A percentile compares a stretch with the other conserved stretches of the same genome.
These are phyloP conservation scores for Aureobasidium uvarum DNA, from an alignment of 2,329 filamentous ascomycete genomes.

Conservation along the genomic window DNA sequence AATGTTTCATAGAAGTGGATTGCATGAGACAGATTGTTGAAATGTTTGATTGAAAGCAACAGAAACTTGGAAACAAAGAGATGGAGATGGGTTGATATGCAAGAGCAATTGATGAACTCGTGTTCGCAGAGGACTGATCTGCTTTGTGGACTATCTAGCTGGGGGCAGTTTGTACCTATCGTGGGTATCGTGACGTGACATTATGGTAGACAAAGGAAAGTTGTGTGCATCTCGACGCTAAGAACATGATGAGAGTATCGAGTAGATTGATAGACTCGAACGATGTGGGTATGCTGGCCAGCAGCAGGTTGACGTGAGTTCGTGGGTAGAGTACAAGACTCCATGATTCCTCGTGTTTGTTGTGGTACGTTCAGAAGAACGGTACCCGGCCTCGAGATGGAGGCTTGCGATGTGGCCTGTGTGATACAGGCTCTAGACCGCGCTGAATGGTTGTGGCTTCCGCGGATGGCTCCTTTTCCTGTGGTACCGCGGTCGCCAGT, in stretches of 20 bases:
- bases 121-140: not conserved
- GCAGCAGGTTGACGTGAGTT: not conserved
- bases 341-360: not conserved
- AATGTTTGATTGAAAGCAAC: not conserved
- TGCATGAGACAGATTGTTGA: no score
- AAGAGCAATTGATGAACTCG: not conserved
- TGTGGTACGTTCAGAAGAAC: no score
- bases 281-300: not conserved
- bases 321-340: not conserved
- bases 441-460: not conserved
- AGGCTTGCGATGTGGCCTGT: not conserved
- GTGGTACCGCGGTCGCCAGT: not conserved
- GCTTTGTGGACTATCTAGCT: not conserved
- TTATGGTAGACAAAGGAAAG: not conserved
- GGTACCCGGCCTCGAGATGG: no score
- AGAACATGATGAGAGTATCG: not conserved
- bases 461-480: not conserved
- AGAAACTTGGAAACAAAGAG: not conserved
- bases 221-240: not conserved
- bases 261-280: not conserved
- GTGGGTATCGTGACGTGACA: not conserved
- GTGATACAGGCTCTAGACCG: no score
- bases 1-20: no score
- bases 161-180: not conserved
- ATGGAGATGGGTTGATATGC: not conserved